A percentile compares a stretch with the other conserved stretches of the same genome.
phyloP scores from a whole-genome alignment of 2,329 filamentous ascomycete species.

The Tolypocladium amazonense region DNA sequence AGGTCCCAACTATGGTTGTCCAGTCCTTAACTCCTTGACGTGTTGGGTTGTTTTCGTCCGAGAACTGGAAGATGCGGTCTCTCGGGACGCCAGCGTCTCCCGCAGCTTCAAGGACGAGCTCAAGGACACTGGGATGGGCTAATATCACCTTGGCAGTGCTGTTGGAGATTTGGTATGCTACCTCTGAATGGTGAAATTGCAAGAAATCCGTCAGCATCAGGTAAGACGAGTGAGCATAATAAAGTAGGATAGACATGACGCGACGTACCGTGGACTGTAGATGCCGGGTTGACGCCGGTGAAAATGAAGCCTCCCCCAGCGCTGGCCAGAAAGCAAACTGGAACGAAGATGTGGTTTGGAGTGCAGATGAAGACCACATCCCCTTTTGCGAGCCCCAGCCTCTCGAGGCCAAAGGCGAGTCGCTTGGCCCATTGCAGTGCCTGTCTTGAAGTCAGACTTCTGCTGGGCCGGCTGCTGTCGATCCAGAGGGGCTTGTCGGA shows the following conservation, averaged over 20 bases:
- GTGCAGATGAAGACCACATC: conserved; percentile 45
- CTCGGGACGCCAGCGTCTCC: conserved; percentile 26
- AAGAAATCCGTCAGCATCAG: not conserved
- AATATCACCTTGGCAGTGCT: conserved; percentile 38
- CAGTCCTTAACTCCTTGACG: conserved; percentile 28
- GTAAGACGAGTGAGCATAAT: not conserved
- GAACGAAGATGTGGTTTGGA: conserved; percentile 44
- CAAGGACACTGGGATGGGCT: conserved; percentile 34
- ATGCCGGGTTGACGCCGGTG: conserved; percentile 42
- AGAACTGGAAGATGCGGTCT: conserved; percentile 36
- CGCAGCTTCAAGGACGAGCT: conserved; percentile 31
- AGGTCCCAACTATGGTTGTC: conserved; percentile 24
- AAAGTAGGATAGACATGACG: not conserved
- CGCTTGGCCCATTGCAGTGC: conserved; percentile 39
- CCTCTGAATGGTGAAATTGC: conserved; percentile 23
- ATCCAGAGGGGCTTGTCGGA: conserved; percentile 41
- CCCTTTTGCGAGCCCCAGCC: conserved; percentile 30
- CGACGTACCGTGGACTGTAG: conserved; percentile 32
- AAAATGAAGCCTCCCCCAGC: conserved; percentile 42
- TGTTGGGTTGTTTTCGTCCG: conserved; percentile 22
- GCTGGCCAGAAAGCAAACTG: conserved; percentile 41
- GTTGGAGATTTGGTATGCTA: conserved; percentile 39
- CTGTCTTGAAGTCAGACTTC: conserved; percentile 34
- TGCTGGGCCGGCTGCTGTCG: conserved; percentile 33
- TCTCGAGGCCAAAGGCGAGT: conserved; percentile 36